Evolutionary conservation across 495 filamentous ascomycete species (phyloP), one percentile per base, ranked within the genome.

Genomic region (Penicillium steckii): DNA sequence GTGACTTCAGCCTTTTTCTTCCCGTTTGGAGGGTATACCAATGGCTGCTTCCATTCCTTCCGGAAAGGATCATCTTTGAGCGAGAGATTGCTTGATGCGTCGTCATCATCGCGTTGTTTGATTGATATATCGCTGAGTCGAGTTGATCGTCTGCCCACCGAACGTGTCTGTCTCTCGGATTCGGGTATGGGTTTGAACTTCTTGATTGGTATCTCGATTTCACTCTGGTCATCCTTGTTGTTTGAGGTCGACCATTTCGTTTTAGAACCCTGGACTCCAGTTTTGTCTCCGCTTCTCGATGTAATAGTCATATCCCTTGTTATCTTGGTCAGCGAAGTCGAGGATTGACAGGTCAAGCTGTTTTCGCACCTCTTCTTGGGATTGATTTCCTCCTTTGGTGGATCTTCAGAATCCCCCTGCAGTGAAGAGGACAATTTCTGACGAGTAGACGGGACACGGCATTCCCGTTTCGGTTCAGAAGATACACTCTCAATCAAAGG

Each of bases 1-100:
- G 89, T 83, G 12, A 97, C 89, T 19, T 84, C 85, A 15, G 88
- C 82, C 55, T 85, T 85, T 55, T 84, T 86, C 53, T 83, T 83
- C 4, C 87, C 90, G 37, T 71, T 73, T 27, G 72, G 72, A 4
- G 89, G 88, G 61, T 86, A 94, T 2, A 87, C 75, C 17, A 97
- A 72, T 9, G 91, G 77, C 19, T 81, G 80, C 32, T 57, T 51
- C 73, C 70, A 74, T 18, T 62, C 66, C 13, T 60, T 44, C 13
- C 61, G 46, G 54, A 56, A 44, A n/a, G 41, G 25, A 40, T 67
- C 54, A 43, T 57, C 37, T 52, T 45, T 3, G 22, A 40, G 18
- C 5, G 21, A 29, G n/a, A 46, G 22, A 50, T 45, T 18, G 57
- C 41, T 21, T 13, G 4, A 9, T 29, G 58, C 55, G 13, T 50